Percentiles rank a stretch among this genome's conserved stretches.
These are phyloP conservation scores for Coemansia sp. DNA, from an alignment of 192 early-diverging fungal genomes.

Conservation along the genomic window DNA sequence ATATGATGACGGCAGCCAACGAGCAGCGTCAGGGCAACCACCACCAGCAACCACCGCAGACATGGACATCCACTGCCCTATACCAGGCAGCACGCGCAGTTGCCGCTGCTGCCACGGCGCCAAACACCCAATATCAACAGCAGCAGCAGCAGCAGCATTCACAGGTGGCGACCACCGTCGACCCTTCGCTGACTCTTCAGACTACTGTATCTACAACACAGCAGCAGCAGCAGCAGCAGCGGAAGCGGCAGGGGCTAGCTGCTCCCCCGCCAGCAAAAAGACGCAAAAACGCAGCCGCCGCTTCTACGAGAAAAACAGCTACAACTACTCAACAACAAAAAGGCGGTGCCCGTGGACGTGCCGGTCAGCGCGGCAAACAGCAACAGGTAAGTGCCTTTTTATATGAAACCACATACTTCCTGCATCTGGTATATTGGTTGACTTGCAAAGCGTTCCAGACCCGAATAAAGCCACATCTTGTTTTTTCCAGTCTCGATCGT, in stretches of 20 bases:
- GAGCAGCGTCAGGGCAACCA: constrained; percentile 6
- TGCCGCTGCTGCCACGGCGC: constrained; percentile 23
- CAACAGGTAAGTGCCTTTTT: constrained; percentile 29
- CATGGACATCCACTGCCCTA: constrained; percentile 39
- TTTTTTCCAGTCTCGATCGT: too few species aligned
- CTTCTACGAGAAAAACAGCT: constrained; percentile 15
- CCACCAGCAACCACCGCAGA: constrained; percentile 15
- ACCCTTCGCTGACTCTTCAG: background rate
- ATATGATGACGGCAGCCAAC: constrained; percentile 23
- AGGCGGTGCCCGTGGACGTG: constrained; percentile 29
- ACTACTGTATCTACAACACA: constrained; percentile 6
- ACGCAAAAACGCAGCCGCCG: constrained; percentile 41
- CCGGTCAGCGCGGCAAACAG: constrained; percentile 39
- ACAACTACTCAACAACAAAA: constrained; percentile 11
- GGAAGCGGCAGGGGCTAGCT: constrained; percentile 5
- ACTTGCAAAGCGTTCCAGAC: constrained; percentile 6
- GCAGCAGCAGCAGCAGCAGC: constrained; percentile 16
- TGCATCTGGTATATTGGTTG: background rate
- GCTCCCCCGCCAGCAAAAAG: constrained; percentile 26
- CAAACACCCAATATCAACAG: background rate
- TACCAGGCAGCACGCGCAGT: constrained; percentile 52
- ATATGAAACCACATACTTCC: background rate
- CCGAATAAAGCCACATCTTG: background rate
- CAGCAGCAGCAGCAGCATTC: constrained; percentile 11
- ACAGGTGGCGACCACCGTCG: background rate